A percentile compares a stretch with the other conserved stretches of the same genome.
Conservation (phyloP, 805 yeast genomes). For the Candida silvicultrix region DNA sequence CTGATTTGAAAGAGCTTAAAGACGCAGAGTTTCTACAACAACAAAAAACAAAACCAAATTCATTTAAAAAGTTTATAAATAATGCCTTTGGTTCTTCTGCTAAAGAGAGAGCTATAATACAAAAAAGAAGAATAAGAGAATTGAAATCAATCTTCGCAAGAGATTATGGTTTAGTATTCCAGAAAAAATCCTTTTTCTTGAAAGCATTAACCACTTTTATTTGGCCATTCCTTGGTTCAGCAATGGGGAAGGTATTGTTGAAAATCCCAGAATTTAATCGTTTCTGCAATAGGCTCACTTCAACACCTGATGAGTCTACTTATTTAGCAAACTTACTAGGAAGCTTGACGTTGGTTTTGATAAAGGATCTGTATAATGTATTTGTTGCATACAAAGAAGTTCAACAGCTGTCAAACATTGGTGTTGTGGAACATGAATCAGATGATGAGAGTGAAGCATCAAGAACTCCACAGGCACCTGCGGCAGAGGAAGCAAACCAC, state of each 20-base stretch:
- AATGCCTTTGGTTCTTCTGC: not conserved
- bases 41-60: not conserved
- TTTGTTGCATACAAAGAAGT: conserved; percentile 26
- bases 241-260: conserved; percentile 18
- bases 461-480: not conserved
- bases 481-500: not conserved
- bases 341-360: conserved; percentile 22
- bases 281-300: conserved; percentile 14
- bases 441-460: not conserved
- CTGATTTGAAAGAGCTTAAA: conserved; percentile 2
- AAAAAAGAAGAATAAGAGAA: conserved; percentile 18
- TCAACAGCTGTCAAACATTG: conserved; percentile 21
- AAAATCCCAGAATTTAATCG: conserved; percentile 17
- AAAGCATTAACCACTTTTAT: conserved; percentile 21
- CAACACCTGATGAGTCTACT: conserved; percentile 32
- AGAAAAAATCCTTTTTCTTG: conserved; percentile 8
- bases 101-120: conserved; percentile 6
- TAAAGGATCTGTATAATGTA: conserved; percentile 27
- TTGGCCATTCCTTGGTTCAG: conserved; percentile 29
- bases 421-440: conserved; percentile 8
- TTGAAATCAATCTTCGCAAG: conserved; percentile 17
- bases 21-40: not conserved
- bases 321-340: conserved; percentile 30
- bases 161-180: conserved; percentile 25
- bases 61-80: not conserved